Evolutionary conservation across 108 stramenopile species (phyloP), one percentile per base, ranked within the genome.

Genomic region (Cafeteria roenbergensis): DNA sequence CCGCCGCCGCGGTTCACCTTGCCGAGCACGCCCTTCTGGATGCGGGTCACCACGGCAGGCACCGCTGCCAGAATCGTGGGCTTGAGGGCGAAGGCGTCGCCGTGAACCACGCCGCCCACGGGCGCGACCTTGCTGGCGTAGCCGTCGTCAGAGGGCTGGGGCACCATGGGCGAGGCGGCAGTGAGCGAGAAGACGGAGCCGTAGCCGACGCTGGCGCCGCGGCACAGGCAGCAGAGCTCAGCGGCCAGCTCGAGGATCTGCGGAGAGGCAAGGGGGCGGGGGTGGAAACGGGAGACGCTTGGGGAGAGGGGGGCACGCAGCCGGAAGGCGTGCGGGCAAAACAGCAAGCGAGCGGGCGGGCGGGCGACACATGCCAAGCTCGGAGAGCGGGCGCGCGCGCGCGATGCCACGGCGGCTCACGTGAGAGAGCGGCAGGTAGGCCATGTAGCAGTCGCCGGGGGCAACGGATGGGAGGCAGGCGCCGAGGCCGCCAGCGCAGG

Each of bases 401-500:
- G n/a, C n/a, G n/a, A n/a, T n/a, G n/a, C n/a, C n/a, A n/a, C n/a
- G n/a, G n/a, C n/a, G n/a, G n/a, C n/a, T n/a, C 22, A 61, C n/a
- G 67, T 72, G 71, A 3, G 71, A 57, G 25, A 66, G 60, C 21
- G 71, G 71, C 29, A 72, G 71, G 48, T 72, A 72, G n/a, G 65
- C 66, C 8, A 72, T 37, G 60, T 62, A 67, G 51, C 59, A 27
- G 3, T 66, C 65, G 51, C 26, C n/a, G 29, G 22, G 12, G 37
- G 61, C 57, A 34, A 62, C 35, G 68, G 69, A 63, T 55, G 61
- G 70, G 20, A 86, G 63, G 20, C 36, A 32, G 26, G 63, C 53
- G 27, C 79, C 75, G 0, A 61, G 76, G 34, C 82, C 68, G 1
- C 81, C 82, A 32, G 64, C 69, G 26, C 67, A 82, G n/a, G 86